Conservation (phyloP, 495 filamentous ascomycete species). For the Schizothecium vesticola region DNA sequence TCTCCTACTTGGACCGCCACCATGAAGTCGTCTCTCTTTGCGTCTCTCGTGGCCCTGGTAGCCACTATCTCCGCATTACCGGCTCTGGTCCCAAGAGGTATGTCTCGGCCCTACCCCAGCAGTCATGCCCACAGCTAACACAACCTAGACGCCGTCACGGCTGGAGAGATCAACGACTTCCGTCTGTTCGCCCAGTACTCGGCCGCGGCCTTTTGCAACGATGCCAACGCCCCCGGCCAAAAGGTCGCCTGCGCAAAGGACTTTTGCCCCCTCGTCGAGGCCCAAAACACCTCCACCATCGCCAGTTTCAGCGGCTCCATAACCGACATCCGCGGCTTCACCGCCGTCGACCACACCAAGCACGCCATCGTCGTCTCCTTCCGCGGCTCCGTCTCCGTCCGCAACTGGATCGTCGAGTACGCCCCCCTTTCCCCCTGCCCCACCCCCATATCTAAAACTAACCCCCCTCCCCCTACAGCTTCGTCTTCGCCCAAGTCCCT, state of each 20-base stretch:
- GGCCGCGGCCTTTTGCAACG: slow-evolving; percentile 63
- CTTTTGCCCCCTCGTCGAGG: slow-evolving; percentile 55
- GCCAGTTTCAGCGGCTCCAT: slow-evolving; percentile 55
- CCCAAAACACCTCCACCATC: slow-evolving; percentile 48
- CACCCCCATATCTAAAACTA: background rate
- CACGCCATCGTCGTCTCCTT: slow-evolving; percentile 61
- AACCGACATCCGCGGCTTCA: slow-evolving; percentile 63
- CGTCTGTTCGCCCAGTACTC: slow-evolving; percentile 65
- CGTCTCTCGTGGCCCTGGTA: background rate
- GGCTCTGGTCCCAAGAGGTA: background rate
- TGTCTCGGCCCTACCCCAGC: too few relatives aligned
- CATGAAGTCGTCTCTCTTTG: slow-evolving; percentile 6
- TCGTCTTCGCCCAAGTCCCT: slow-evolving; percentile 27
- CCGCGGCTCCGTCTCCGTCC: slow-evolving; percentile 57
- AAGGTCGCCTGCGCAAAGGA: slow-evolving; percentile 52
- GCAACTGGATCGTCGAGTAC: slow-evolving; percentile 64
- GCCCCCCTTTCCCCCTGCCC: slow-evolving; percentile 29
- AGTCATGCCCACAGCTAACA: background rate
- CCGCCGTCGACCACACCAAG: slow-evolving; percentile 61
- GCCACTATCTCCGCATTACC: background rate
- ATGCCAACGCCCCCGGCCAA: slow-evolving; percentile 43
- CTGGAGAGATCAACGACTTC: slow-evolving; percentile 44
- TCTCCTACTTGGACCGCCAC: background rate
- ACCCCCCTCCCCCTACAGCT: slow-evolving; percentile 11
- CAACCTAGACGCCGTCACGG: slow-evolving; percentile 21